Conservation (phyloP, 768 basidiomycete genomes). For the Serendipita vermifera region DNA sequence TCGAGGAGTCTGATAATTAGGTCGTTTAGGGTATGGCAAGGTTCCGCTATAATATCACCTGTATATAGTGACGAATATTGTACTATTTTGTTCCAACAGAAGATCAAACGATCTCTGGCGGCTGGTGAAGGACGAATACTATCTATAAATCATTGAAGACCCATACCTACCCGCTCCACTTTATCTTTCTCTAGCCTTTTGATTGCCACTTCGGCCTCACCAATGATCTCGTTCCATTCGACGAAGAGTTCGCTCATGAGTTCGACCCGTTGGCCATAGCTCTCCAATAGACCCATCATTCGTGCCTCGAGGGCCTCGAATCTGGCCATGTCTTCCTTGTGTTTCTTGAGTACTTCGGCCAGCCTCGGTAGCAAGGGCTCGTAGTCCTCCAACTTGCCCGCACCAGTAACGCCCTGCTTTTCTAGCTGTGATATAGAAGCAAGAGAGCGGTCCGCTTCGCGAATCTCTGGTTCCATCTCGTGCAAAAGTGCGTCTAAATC, state of each 20-base stretch:
- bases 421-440: constrained; percentile 61
- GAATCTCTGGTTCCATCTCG: constrained; percentile 77
- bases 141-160: constrained; percentile 23
- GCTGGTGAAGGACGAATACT: too few species aligned
- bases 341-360: constrained; percentile 40
- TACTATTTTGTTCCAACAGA: too few species aligned
- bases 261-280: constrained; percentile 56
- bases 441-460: constrained; percentile 70
- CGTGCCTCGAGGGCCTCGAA: constrained; percentile 51
- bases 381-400: constrained; percentile 59
- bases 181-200: constrained; percentile 46
- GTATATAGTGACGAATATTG: too few species aligned
- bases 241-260: constrained; percentile 74
- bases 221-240: constrained; percentile 66
- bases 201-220: constrained; percentile 50
- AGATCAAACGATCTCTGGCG: too few species aligned
- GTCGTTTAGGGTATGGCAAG: too few species aligned
- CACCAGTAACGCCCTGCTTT: constrained; percentile 54
- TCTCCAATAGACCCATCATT: constrained; percentile 50
- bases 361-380: constrained; percentile 57
- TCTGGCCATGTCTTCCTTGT: constrained; percentile 45
- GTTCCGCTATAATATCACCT: too few species aligned
- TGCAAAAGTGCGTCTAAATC: constrained; percentile 57
- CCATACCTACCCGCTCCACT: constrained; percentile 46
- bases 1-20: too few species aligned